These are phyloP conservation scores for Chaetomium olivaceum DNA, from an alignment of 2,329 filamentous ascomycete species.

Conservation along the genomic window DNA sequence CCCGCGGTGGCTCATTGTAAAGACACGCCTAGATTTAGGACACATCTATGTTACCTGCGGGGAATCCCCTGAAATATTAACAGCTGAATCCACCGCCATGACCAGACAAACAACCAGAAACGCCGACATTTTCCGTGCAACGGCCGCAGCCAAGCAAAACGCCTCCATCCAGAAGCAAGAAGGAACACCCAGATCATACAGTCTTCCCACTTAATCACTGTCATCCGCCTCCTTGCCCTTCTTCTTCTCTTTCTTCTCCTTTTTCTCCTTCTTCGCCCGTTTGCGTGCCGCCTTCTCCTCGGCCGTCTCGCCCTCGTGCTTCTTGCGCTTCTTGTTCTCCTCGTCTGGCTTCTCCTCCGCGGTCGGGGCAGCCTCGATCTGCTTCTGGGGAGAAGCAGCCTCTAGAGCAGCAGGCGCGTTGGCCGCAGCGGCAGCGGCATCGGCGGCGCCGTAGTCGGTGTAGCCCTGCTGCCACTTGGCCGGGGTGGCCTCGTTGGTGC, in stretches of 20 bases:
- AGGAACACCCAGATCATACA: slow-evolving; percentile 29
- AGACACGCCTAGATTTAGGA: neutral
- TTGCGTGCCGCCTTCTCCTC: slow-evolving; percentile 64
- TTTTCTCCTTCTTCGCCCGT: slow-evolving; percentile 54
- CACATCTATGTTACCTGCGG: slow-evolving; percentile 1
- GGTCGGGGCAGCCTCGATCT: slow-evolving; percentile 18
- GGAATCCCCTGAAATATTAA: slow-evolving; percentile 1
- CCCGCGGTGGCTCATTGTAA: neutral
- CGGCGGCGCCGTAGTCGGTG: slow-evolving; percentile 76
- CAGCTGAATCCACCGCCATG: slow-evolving; percentile 6
- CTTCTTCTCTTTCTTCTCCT: slow-evolving; percentile 55
- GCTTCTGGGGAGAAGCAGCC: slow-evolving; percentile 22
- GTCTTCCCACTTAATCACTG: slow-evolving; percentile 53
- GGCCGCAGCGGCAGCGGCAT: slow-evolving; percentile 46
- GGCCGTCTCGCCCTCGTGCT: slow-evolving; percentile 74
- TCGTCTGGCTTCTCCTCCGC: slow-evolving; percentile 25
- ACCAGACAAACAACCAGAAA: slow-evolving; percentile 10
- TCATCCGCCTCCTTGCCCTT: slow-evolving; percentile 49
- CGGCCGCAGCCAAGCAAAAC: slow-evolving; percentile 20
- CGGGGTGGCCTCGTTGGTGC: slow-evolving; percentile 88
- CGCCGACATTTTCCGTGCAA: slow-evolving; percentile 22
- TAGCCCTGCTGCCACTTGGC: slow-evolving; percentile 91
- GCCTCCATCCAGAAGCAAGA: slow-evolving; percentile 18
- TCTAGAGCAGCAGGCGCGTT: slow-evolving; percentile 37
- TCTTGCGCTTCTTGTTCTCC: slow-evolving; percentile 73